phyloP scores from a whole-genome alignment of 345 rosid genomes.

The Eucalyptus regnans region DNA sequence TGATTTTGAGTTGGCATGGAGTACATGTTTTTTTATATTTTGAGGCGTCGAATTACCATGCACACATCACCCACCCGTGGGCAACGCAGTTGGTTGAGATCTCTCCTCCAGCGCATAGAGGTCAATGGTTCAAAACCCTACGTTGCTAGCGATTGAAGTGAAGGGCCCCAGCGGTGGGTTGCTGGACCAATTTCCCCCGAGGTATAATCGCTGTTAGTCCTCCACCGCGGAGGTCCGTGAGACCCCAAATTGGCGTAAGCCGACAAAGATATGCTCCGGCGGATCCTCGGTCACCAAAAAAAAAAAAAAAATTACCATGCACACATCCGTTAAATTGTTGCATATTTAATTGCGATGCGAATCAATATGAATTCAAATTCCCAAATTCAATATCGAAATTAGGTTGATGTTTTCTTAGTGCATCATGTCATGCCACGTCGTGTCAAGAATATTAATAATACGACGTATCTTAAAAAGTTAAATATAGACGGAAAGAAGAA shows the following conservation, averaged over 20 bases:
- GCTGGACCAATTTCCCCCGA: too few species aligned
- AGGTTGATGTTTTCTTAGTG: rapidly evolving
- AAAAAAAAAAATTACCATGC: too few species aligned
- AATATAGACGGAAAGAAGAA: rapidly evolving
- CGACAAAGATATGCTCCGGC: too few species aligned
- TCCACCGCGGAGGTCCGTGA: too few species aligned
- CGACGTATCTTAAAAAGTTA: rapidly evolving
- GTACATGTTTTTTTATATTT: background rate
- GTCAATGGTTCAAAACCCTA: too few species aligned
- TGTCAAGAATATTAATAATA: background rate
- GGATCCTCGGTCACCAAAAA: too few species aligned
- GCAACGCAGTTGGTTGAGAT: too few species aligned
- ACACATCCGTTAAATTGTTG: background rate
- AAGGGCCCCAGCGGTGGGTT: too few species aligned
- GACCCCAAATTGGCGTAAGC: too few species aligned
- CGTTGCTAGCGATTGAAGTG: too few species aligned
- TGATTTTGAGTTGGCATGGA: background rate
- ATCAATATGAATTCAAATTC: background rate
- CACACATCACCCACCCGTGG: background rate
- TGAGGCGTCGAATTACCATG: rapidly evolving
- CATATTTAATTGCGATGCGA: rapidly evolving
- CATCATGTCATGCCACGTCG: rapidly evolving
- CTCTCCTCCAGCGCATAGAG: too few species aligned
- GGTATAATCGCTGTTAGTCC: too few species aligned
- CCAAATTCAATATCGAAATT: background rate